Evolutionary conservation across 2,329 filamentous ascomycete genomes (phyloP), one percentile per base, ranked within the genome.

Genomic region (Diaporthe citri): DNA sequence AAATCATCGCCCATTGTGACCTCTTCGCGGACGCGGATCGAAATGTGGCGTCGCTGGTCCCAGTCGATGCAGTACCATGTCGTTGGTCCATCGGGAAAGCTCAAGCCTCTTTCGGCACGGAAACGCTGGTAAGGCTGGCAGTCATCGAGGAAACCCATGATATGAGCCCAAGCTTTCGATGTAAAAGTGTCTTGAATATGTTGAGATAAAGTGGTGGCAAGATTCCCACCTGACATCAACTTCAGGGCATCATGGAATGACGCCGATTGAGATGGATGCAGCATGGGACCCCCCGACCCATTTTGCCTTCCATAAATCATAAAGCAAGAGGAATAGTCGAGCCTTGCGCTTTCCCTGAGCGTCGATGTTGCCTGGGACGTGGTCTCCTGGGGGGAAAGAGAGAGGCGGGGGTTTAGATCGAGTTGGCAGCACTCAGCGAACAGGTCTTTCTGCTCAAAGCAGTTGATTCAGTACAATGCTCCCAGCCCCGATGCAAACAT

Each of bases 131-230:
- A 41, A 43, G 70, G 56, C 56, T 55, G 20, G 43, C 43, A 64
- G 22, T 55, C 1, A 52, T 72, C 56, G 15, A 72, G 55, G 56
- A 72, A 72, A 17, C 70, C 56, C 56, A 72, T 72, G 9, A 9
- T 43, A 2, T 6, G n/a, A 51, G 20, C n/a, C 6, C 2, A n/a
- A 10, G 6, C 22, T n/a, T 39, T 31, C 8, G 7, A 62, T 43
- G 15, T 6, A 17, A 34, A 22, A 17, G n/a, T 12, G 9, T 20
- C 8, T 34, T 46, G 9, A 59, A 39, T n/a, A 25, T 13, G 6
- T 59, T 22, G 22, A 9, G 34, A 59, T 22, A 17, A n/a, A 34
- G 36, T 5, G 12, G 34, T 39, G 36, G 36, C 36, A 39, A 39
- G 36, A 39, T 39, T 39, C 36, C 12, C 36, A 39, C 48, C 10